phyloP scores from a whole-genome alignment of 352 stramenopile genomes.

The Phytopythium oedochilum region DNA sequence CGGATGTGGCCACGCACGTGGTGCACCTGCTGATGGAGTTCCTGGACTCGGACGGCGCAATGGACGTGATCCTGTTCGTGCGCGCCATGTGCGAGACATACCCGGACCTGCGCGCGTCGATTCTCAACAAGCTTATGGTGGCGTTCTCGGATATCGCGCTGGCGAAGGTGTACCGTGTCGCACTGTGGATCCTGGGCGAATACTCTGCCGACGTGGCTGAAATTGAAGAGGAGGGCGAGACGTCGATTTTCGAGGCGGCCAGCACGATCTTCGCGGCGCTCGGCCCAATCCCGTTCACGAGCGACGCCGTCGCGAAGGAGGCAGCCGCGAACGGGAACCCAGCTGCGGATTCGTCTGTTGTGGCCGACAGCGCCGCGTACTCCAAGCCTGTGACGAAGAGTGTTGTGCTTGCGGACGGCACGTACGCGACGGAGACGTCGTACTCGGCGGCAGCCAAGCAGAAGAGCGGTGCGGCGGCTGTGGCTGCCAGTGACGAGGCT shows the following conservation, averaged over 20 bases:
- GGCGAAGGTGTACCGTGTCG: slow-evolving; percentile 95
- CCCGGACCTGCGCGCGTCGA: slow-evolving; percentile 87
- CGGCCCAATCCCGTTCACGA: slow-evolving; percentile 68
- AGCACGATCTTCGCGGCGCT: slow-evolving; percentile 89
- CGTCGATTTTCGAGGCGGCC: slow-evolving; percentile 69
- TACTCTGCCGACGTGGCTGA: slow-evolving; percentile 70
- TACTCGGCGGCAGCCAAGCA: slow-evolving; percentile 52
- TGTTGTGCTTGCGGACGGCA: slow-evolving; percentile 98
- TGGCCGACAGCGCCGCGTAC: slow-evolving; percentile 40
- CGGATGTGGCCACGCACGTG: slow-evolving; percentile 96
- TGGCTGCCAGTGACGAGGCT: slow-evolving; percentile 53
- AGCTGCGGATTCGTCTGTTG: slow-evolving; percentile 6
- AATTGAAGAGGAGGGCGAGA: slow-evolving; percentile 41
- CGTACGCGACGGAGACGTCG: slow-evolving; percentile 98
- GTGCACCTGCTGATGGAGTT: slow-evolving; percentile 99
- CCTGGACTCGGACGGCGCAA: slow-evolving; percentile 94
- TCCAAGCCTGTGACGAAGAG: slow-evolving; percentile 96
- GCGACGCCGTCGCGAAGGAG: slow-evolving; percentile 46
- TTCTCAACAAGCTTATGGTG: slow-evolving; percentile 94
- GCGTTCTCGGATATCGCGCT: slow-evolving; percentile 92
- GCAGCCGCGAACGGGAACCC: slow-evolving; percentile 11
- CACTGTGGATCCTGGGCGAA: slow-evolving; percentile 96
- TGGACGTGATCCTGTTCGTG: slow-evolving; percentile 99
- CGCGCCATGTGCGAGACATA: slow-evolving; percentile 98
- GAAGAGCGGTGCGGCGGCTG: slow-evolving; percentile 15